Conservation (phyloP, 306 rosid species). For the cucumber (Cucumis sativus) region Cucumber_9930_V3 NC_026659.2:7047501-7048000, state of each 20-base stretch:
- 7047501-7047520: not conserved
- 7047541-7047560: not conserved
- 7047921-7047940: slow-evolving; percentile 50
- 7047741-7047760: not conserved
- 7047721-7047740: not conserved
- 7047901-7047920: slow-evolving; percentile 60
- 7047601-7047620: not conserved
- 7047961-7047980: not conserved
- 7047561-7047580: not conserved
- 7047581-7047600: not conserved
- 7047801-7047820: slow-evolving; percentile 44
- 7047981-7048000: not conserved
- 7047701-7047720: not conserved
- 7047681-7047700: not conserved
- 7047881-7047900: slow-evolving; percentile 54
- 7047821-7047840: slow-evolving; percentile 59
- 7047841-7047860: slow-evolving; percentile 15
- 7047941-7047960: not conserved
- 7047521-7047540: not conserved
- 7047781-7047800: not conserved
- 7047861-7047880: slow-evolving; percentile 48
- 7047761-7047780: not conserved
- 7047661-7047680: not conserved
- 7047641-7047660: not conserved
- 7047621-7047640: not conserved